A percentile compares a stretch with the other conserved stretches of the same genome.
These are phyloP conservation scores for Candida coquimbonensis DNA, from an alignment of 805 yeast genomes.

Conservation along the genomic window DNA sequence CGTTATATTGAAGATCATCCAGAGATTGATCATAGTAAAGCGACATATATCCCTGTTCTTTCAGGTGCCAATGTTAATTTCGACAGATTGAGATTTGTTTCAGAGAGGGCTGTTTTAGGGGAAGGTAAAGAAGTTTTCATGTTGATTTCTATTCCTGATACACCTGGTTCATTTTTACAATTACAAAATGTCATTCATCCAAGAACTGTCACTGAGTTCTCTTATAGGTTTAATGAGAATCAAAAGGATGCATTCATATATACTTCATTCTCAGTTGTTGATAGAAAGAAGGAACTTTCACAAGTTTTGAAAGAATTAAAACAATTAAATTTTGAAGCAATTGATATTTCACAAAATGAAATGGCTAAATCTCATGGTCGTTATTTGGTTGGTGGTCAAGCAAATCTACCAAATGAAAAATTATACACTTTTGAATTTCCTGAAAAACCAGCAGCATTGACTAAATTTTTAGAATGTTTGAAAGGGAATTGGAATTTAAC, in stretches of 20 bases:
- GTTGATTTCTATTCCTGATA: slow-evolving; percentile 85
- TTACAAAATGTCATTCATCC: slow-evolving; percentile 78
- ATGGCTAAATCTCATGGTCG: slow-evolving; percentile 96
- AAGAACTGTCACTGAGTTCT: slow-evolving; percentile 87
- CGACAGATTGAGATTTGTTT: slow-evolving; percentile 89
- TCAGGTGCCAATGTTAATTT: slow-evolving; percentile 99
- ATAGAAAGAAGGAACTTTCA: slow-evolving; percentile 66
- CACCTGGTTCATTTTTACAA: slow-evolving; percentile 81
- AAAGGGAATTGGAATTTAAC: slow-evolving; percentile 86
- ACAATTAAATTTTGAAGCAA: slow-evolving; percentile 61
- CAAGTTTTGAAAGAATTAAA: slow-evolving; percentile 54
- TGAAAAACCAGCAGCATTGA: slow-evolving; percentile 92
- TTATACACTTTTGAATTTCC: slow-evolving; percentile 89
- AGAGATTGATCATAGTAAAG: slow-evolving; percentile 59
- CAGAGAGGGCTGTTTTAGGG: slow-evolving; percentile 97
- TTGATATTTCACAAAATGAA: slow-evolving; percentile 86
- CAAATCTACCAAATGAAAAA: slow-evolving; percentile 66
- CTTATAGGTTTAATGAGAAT: slow-evolving; percentile 55
- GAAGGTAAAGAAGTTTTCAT: slow-evolving; percentile 95
- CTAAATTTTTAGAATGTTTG: slow-evolving; percentile 66
- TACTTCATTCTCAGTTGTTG: slow-evolving; percentile 78
- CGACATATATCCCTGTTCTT: slow-evolving; percentile 75
- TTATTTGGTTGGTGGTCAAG: slow-evolving; percentile 90
- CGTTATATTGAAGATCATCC: slow-evolving; percentile 66
- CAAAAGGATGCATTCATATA: slow-evolving; percentile 66